Evolutionary conservation across 441 rosid genomes (phyloP), one percentile per base, ranked within the genome.

Genomic region (Lepidium campestre): DNA sequence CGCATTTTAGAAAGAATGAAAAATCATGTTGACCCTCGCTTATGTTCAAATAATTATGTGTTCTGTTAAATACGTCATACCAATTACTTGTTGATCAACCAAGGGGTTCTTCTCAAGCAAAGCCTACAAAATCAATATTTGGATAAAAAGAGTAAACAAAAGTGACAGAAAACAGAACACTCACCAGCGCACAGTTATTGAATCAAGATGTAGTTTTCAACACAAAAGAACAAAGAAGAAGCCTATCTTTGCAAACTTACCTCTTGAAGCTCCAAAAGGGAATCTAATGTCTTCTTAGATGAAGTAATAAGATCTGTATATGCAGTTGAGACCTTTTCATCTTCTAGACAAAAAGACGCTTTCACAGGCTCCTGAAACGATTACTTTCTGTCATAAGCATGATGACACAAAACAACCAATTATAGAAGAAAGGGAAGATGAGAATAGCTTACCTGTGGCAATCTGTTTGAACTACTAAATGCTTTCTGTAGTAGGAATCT

Each of bases 401-500:
- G 14, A 36, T 25, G 17, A 57, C 45, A 39, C 25, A 44, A 44
- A 61, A 62, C 53, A 72, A 27, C 35, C 52, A 27, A 19, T 17
- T 66, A 44, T 18, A 13, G 7, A 70, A 48, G 39, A 11, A 69
- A 58, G 4, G 14, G 14, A 48, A 42, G 49, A 66, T 20, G 68
- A 50, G 10, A 11, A 65, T 18, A 62, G 63, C 61, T 70, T 59
- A 89, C 99, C 91, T 46, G 85, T 7, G 98, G 98, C 62, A 94
- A 70, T 72, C 82, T 86, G 77, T 94, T 94, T 57, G 97, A 86
- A 72, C 70, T 77, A 56, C 86, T 79, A 80, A 88, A 91, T 61
- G 91, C 67, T 77, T 91, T 91, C 79, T 91, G 97, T 75, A 94
- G 92, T 77, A 89, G 82, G 79, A 91, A 85, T 78, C 99, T 84